Conservation (phyloP, 73 alveolate genomes). For the Tetrahymena elliotti region DNA sequence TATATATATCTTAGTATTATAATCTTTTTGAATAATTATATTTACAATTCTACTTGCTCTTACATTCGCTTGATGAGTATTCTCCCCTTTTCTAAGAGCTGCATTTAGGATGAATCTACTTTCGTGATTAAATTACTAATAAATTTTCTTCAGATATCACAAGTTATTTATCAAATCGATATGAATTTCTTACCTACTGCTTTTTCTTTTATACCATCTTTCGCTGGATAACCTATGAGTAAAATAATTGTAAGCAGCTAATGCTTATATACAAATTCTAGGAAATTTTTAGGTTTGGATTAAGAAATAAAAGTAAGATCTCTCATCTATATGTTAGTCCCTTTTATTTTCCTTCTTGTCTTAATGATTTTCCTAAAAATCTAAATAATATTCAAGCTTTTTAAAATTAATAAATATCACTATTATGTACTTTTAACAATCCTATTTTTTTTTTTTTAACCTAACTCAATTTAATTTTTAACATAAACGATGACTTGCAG, state of each 20-base stretch:
- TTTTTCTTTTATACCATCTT: background rate
- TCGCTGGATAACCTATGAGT: background rate
- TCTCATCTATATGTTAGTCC: background rate
- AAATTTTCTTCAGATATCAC: background rate
- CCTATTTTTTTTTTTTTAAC: background rate
- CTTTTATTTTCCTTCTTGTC: background rate
- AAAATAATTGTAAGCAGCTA: background rate
- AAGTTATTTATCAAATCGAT: background rate
- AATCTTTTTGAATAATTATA: background rate
- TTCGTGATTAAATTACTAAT: background rate
- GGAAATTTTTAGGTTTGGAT: background rate
- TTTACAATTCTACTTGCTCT: background rate
- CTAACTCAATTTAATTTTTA: background rate
- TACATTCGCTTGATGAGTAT: background rate
- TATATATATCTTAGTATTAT: background rate
- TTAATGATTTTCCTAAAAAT: background rate
- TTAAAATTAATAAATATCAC: background rate
- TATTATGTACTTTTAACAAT: background rate
- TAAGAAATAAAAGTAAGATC: background rate
- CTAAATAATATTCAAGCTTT: too few relatives aligned
- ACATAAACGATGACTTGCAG: background rate
- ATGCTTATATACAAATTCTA: background rate
- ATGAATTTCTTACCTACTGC: background rate
- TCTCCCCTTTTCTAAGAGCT: background rate
- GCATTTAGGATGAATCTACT: background rate